These are phyloP conservation scores for Puccinellia tenuiflora DNA, from an alignment of 176 grass and related monocot genomes.

Conservation along the genomic window DNA sequence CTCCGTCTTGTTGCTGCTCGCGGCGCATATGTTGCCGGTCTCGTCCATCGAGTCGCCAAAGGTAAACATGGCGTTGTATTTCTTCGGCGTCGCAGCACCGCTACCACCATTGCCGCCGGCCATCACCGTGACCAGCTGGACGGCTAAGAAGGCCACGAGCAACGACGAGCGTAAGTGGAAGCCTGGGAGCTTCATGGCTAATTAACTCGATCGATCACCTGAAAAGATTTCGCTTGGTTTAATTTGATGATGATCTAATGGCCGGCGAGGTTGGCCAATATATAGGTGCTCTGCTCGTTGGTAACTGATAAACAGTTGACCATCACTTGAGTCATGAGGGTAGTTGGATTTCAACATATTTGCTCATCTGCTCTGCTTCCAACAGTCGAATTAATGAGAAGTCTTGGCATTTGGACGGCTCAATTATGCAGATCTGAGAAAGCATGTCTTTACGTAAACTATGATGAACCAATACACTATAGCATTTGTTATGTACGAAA, in stretches of 20 bases:
- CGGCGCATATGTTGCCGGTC: slow-evolving; percentile 37
- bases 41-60: slow-evolving; percentile 44
- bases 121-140: background rate
- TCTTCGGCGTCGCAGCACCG: background rate
- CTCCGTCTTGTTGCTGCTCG: slow-evolving; percentile 7
- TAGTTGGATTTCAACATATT: slow-evolving; percentile 1
- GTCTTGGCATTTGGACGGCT: background rate
- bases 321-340: background rate
- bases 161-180: background rate
- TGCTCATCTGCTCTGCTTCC: background rate
- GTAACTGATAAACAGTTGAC: background rate
- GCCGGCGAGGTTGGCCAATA: background rate
- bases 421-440: background rate
- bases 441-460: background rate
- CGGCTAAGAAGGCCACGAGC: background rate
- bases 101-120: no score
- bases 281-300: background rate
- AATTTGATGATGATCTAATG: no score
- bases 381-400: background rate
- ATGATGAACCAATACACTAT: no score
- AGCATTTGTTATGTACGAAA: no score
- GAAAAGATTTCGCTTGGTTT: background rate
- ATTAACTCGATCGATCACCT: background rate
- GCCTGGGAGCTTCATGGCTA: background rate
- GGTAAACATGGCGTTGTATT: slow-evolving; percentile 40